A percentile compares a stretch with the other conserved stretches of the same genome.
These are phyloP conservation scores for Capsella bursapastoris DNA, from an alignment of 345 rosid genomes.

Conservation along the genomic window DNA sequence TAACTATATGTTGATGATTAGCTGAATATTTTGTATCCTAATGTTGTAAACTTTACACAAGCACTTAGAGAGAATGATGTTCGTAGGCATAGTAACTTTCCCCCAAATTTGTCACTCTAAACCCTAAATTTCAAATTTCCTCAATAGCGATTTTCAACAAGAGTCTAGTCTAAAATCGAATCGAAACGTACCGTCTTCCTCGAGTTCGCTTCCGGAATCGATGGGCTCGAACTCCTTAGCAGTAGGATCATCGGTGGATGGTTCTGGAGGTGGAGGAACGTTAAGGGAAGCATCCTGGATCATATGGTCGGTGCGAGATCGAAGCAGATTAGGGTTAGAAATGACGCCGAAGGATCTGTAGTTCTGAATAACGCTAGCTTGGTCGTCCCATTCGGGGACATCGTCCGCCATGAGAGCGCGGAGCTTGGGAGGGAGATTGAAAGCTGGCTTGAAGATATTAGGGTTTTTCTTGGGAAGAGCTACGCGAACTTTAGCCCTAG, in stretches of 20 bases:
- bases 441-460: conserved; percentile 73
- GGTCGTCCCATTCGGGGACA: conserved; percentile 73
- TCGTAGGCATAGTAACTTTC: background rate
- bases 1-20: background rate
- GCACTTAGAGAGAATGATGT: background rate
- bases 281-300: conserved; percentile 75
- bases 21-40: background rate
- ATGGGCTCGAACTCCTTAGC: conserved; percentile 58
- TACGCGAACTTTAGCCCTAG: conserved; percentile 78
- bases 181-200: conserved; percentile 63
- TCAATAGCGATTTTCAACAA: background rate
- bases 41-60: background rate
- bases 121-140: conserved; percentile 21
- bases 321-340: conserved; percentile 85
- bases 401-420: conserved; percentile 62
- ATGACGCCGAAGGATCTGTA: conserved; percentile 90
- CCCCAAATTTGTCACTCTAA: background rate
- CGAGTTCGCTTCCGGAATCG: conserved; percentile 89
- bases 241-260: conserved; percentile 44
- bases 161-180: background rate
- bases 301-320: conserved; percentile 71
- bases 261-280: conserved; percentile 57
- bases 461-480: conserved; percentile 88
- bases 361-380: conserved; percentile 78
- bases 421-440: conserved; percentile 87